Percentiles rank a stretch among this genome's conserved stretches.
These are phyloP conservation scores for Canna indica DNA, from an alignment of 176 grass and related monocot species.

Conservation along the genomic window DNA sequence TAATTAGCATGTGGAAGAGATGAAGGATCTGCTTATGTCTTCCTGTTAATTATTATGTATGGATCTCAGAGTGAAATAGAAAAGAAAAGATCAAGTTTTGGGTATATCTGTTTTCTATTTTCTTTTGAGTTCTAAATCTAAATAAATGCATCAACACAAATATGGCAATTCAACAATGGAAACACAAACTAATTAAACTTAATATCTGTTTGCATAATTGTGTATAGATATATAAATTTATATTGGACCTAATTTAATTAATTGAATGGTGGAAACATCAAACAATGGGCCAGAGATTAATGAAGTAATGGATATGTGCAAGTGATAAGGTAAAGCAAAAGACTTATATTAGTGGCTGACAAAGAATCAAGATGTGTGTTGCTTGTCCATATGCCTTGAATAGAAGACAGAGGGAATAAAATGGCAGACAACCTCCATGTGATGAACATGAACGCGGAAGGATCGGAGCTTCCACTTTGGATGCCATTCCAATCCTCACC, in stretches of 20 bases:
- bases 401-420: neutral
- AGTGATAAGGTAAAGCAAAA: neutral
- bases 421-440: no score
- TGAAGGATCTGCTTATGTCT: neutral
- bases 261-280: no score
- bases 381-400: neutral
- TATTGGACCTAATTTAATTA: no score
- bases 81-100: neutral
- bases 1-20: neutral
- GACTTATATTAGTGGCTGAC: neutral
- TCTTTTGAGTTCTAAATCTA: neutral
- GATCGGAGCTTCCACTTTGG: no score
- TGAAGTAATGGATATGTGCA: neutral
- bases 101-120: neutral
- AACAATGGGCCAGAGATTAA: neutral
- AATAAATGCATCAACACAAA: neutral
- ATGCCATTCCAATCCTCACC: no score
- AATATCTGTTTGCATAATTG: no score
- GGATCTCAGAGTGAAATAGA: neutral
- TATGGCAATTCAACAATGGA: neutral
- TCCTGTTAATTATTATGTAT: neutral
- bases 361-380: neutral
- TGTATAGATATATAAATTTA: no score
- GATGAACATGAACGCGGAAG: no score
- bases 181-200: no score